Evolutionary conservation across 352 stramenopile genomes (phyloP), one percentile per base, ranked within the genome.

Genomic region (Phytophthora agathidicida): DNA sequence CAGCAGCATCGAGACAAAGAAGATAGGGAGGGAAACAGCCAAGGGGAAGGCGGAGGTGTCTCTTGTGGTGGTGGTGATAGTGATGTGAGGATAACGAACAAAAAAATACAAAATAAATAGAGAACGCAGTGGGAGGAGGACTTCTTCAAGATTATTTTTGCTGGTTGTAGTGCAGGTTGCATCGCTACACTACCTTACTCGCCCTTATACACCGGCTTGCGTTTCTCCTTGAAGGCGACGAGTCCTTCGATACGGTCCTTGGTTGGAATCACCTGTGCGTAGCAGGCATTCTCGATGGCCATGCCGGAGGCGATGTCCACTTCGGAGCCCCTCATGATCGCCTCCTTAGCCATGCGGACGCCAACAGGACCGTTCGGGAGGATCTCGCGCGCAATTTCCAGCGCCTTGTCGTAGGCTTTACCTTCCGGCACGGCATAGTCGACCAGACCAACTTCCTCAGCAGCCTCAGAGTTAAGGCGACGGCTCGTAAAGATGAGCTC

Each of bases 401-500:
- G 52, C 19, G 91, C 91, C 47, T 88, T 88, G 22, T 84, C 73
- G 20, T 90, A 64, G 3, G 89, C 84, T 7, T 64, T 67, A 16
- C 77, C 83, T 61, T 86, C 77, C 7, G 73, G 56, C 11, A 98
- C 91, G 1, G 91, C 75, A 16, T 97, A 89, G 49, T 98, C 86
- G 5, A 98, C 91, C 4, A 98, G 68, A 0, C 93, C 93, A 17
- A 96, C 80, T 59, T 89, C 78, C 54, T 88, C 77, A 13, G 91
- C 94, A 45, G 81, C 65, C 20, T 83, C 67, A 0, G 85, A 85
- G 39, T 72, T 69, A 7, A 98, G 75, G 22, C 87, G 83, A n/a
- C 88, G 79, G 31, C 82, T 93, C 5, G 92, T 98, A 65, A 94
- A 98, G 59, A 98, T 97, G 24, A 98, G 80, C 58, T 98, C 93